Conservation (phyloP, 1,284 basidiomycete species). For the Phenoliferia sp. region DNA sequence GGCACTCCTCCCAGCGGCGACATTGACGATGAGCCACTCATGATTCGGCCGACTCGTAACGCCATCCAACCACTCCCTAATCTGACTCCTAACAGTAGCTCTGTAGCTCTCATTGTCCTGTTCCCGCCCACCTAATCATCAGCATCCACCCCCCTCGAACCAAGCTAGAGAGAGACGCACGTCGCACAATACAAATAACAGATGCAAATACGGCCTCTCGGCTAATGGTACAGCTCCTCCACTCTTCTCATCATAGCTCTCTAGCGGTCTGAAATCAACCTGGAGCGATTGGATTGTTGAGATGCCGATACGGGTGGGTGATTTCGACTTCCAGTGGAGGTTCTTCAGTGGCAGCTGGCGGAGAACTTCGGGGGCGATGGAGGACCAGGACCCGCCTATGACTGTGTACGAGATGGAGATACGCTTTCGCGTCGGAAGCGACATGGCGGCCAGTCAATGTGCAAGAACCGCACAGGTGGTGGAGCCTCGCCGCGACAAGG, state of each 20-base stretch:
- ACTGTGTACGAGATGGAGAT: background rate
- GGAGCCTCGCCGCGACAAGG: too few species aligned
- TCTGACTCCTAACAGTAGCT: constrained; percentile 68
- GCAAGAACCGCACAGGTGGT: too few species aligned
- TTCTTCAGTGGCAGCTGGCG: constrained; percentile 75
- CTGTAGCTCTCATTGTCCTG: constrained; percentile 84
- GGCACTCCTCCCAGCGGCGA: constrained; percentile 49
- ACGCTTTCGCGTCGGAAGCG: background rate
- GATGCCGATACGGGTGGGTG: constrained; percentile 59
- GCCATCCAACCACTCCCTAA: constrained; percentile 80
- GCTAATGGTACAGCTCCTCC: constrained; percentile 63
- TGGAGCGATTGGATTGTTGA: constrained; percentile 83
- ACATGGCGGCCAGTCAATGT: too few species aligned
- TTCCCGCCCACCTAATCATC: background rate
- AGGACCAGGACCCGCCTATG: constrained; percentile 9
- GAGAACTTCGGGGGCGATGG: constrained; percentile 55
- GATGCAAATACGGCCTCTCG: constrained; percentile 75
- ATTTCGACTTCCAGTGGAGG: constrained; percentile 73
- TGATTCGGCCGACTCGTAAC: constrained; percentile 49
- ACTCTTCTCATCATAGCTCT: constrained; percentile 54
- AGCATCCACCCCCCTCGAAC: background rate
- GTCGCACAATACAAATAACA: constrained; percentile 82
- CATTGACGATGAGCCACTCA: constrained; percentile 83
- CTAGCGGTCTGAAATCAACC: constrained; percentile 53
- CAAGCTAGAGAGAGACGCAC: constrained; percentile 49